Percentiles rank a stretch among this genome's conserved stretches.
Evolutionary conservation across 257 asterid species (phyloP).

Genomic region (Marsdenia floribunda): DNA sequence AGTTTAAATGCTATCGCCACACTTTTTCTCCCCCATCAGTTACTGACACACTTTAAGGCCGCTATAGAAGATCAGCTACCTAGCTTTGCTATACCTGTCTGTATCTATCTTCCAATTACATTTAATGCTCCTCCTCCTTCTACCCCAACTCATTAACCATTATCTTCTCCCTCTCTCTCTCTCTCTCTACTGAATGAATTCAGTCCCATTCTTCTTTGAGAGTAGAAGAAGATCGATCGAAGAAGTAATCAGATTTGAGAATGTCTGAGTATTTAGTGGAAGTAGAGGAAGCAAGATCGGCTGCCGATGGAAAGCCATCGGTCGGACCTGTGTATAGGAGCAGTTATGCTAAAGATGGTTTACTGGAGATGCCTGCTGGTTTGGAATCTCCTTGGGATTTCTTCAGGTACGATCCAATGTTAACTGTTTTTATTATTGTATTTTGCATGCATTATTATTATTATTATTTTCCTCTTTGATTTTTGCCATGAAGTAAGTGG

Average conservation of each 20-base stretch:
- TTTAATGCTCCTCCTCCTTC: slow-evolving; percentile 6
- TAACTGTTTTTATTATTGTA: too few relatives aligned
- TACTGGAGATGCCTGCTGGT: slow-evolving; percentile 42
- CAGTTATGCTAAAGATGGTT: slow-evolving; percentile 63
- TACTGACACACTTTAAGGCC: slow-evolving; percentile 39
- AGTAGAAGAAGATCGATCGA: neutral
- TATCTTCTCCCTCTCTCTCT: neutral
- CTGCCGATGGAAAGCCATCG: slow-evolving; percentile 46
- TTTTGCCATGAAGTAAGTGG: neutral
- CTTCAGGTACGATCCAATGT: slow-evolving; percentile 42
- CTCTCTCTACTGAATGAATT: neutral
- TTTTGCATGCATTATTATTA: neutral
- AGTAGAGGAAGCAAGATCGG: slow-evolving; percentile 52
- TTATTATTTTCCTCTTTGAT: neutral
- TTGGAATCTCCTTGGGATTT: slow-evolving; percentile 75
- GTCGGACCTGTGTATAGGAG: slow-evolving; percentile 72
- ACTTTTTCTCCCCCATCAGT: slow-evolving; percentile 4
- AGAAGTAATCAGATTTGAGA: neutral
- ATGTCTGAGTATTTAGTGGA: slow-evolving; percentile 54
- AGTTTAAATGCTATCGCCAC: slow-evolving; percentile 6
- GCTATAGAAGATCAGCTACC: slow-evolving; percentile 17
- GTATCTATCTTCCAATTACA: too few relatives aligned
- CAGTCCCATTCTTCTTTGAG: neutral
- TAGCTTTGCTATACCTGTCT: slow-evolving; percentile 5
- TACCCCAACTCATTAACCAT: slow-evolving; percentile 1